Base-by-base conservation (phyloP, 176 grass and related monocot genomes). In the Aegilops umbellulata region DNA sequence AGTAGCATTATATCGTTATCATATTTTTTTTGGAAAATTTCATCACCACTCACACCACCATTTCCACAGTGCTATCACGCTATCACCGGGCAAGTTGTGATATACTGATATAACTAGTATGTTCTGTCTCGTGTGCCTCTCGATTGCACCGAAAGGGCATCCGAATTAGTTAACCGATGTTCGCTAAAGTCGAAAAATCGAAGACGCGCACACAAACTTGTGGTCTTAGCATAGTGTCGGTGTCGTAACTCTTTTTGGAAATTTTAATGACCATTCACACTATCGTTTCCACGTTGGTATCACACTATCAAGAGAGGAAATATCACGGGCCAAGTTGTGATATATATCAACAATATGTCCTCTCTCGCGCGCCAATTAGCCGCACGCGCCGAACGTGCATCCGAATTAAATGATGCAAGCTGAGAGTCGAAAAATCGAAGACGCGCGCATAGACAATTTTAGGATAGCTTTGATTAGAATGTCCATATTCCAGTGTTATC, bases 361-460 rank as follows among this genome's bases (percentile, higher is more conserved):
- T 38, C 32, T 5, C 1, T 2, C 8, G 36, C 16, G 16, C 25
- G 26, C 69, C 34, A 30, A 81, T 89, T 49, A 57, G 14, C 29
- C 8, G 13, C 0, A 8, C 1, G 55, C 69, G 60, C 7, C 25
- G 6, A 41, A 15, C 6, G 38, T 34, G 71, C 47, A 2, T 31
- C 55, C 13, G 30, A 23, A 65, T 74, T 16, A 74, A 74, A 2
- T 29, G 16, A 67, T 3, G 11, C 26, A 57, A 1, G 11, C 27
- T 15, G 7, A 31, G n/a, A 47, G 72, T 69, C 72, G 46, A 58
- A 62, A 53, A 81, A 69, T 23, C 78, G 78, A 86, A 89, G 70
- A 83, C 55, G 88, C 70, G 25, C 35, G 19, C 42, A 55, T 17
- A 69, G 46, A 22, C 15, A 74, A 23, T 58, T 35, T 29, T 34